Evolutionary conservation across 208 protist species (phyloP).

Genomic region (Wallacemonas sp.): DNA sequence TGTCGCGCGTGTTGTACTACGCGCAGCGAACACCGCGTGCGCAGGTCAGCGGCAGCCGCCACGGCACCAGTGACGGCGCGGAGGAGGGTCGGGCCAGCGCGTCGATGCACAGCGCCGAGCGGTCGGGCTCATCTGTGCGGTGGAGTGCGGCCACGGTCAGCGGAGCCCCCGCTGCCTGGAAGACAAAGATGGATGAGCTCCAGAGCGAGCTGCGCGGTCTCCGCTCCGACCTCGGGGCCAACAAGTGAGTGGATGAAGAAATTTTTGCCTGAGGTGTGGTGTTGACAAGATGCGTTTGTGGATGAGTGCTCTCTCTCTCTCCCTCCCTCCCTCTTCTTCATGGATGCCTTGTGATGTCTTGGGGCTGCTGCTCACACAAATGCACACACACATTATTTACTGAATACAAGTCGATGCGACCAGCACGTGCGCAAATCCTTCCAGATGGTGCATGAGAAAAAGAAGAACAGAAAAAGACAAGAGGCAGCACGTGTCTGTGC

Average conservation of each 20-base stretch:
- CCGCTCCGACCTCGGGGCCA: conserved; percentile 35
- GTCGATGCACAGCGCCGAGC: conserved; percentile 5
- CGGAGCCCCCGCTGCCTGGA: conserved; percentile 29
- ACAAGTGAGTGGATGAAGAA: neutral
- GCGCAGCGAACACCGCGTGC: conserved; percentile 7
- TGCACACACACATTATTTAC: no score
- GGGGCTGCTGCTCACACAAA: no score
- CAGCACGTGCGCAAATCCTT: no score
- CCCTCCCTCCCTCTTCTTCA: conserved; percentile 14
- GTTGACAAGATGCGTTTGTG: conserved; percentile 8
- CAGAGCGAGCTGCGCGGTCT: conserved; percentile 56
- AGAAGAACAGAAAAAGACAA: no score
- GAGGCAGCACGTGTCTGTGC: no score
- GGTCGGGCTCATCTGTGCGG: neutral
- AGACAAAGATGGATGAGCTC: conserved; percentile 46
- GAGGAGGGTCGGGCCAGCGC: neutral
- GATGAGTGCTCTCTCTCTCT: neutral
- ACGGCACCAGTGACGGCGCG: neutral
- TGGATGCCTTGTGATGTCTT: no score
- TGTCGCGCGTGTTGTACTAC: conserved; percentile 10
- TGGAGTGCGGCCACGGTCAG: neutral
- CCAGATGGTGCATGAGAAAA: no score
- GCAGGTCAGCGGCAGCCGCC: neutral
- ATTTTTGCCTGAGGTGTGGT: no score
- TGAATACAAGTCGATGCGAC: no score